phyloP scores from a whole-genome alignment of 352 stramenopile genomes.

The Pythium rhizo-oryzae region DNA sequence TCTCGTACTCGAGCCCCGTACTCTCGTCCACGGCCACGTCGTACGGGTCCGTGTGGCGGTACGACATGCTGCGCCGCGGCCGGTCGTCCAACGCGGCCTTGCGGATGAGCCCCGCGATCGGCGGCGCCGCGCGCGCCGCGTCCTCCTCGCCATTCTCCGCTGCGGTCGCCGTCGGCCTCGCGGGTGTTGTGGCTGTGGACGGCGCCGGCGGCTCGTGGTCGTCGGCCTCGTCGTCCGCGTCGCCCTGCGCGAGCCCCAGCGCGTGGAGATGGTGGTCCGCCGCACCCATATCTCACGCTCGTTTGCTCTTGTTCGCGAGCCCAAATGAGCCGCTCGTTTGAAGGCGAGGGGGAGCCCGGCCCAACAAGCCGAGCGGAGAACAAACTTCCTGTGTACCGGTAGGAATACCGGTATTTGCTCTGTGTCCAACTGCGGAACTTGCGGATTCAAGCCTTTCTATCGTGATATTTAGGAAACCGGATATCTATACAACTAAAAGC shows the following conservation, averaged over 20 bases:
- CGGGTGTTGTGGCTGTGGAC: no score
- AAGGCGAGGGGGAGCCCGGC: no score
- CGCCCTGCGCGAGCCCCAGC: neutral
- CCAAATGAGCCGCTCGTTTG: neutral
- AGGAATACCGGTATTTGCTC: no score
- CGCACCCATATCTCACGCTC: neutral
- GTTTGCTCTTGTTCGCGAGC: neutral
- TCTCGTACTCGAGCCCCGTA: constrained; percentile 38
- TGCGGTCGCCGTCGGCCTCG: no score
- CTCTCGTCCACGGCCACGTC: constrained; percentile 27
- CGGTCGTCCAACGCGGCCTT: constrained; percentile 25
- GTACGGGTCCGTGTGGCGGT: constrained; percentile 41
- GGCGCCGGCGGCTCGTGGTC: neutral
- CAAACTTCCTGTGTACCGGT: no score
- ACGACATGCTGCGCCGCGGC: constrained; percentile 46
- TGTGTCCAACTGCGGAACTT: no score
- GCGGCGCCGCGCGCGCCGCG: neutral
- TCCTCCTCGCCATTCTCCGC: no score
- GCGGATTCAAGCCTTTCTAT: no score
- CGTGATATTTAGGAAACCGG: no score
- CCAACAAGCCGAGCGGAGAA: no score
- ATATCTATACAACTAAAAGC: no score
- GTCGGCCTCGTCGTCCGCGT: neutral
- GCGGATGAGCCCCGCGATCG: constrained; percentile 13
- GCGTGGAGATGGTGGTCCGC: neutral